Evolutionary conservation across 345 rosid genomes (phyloP), one percentile per base, ranked within the genome.

Genomic region (Pistacia vera): DNA sequence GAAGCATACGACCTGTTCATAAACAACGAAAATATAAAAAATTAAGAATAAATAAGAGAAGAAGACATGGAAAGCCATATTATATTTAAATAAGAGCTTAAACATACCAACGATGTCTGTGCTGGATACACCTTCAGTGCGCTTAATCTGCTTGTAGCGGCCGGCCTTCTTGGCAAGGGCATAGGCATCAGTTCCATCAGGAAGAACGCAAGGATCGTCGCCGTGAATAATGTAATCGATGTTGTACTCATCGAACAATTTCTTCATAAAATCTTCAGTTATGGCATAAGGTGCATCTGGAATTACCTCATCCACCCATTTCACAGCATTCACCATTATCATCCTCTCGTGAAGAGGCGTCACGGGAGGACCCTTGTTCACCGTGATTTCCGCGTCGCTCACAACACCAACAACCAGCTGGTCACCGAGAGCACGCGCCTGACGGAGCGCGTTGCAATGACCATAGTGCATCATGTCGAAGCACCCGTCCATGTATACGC

Each of bases 381-480:
- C 91, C 7, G 84, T 85, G 76, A 91, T 88, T 78, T 91, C 97
- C 0, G 83, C 86, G 58, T 88, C 94, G 80, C 97, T 91, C 17
- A 91, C 97, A 13, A 91, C 89, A 5, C 97, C 97, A 13, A 91
- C 97, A 44, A 90, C 93, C 81, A 91, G 69, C 59, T 86, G 83
- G 64, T 88, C 97, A 11, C 97, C 97, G 0, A 91, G 82, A 2
- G 92, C 88, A 48, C 88, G 86, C 1, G 97, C 97, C 84, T 91
- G 97, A 3, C 94, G 86, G 25, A 91, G 92, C 11, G 97, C 97
- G 72, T 91, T 90, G 86, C 92, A 88, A 79, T 91, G 94, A 52
- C 97, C 97, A 74, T 91, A 91, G 78, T 91, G 97, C 97, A 91
- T 91, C 90, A 91, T 86, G 76, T 91, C 97, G 78, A 90, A 91